Conservation (phyloP, 2,329 filamentous ascomycete species). For the Penicillium palitans region DNA sequence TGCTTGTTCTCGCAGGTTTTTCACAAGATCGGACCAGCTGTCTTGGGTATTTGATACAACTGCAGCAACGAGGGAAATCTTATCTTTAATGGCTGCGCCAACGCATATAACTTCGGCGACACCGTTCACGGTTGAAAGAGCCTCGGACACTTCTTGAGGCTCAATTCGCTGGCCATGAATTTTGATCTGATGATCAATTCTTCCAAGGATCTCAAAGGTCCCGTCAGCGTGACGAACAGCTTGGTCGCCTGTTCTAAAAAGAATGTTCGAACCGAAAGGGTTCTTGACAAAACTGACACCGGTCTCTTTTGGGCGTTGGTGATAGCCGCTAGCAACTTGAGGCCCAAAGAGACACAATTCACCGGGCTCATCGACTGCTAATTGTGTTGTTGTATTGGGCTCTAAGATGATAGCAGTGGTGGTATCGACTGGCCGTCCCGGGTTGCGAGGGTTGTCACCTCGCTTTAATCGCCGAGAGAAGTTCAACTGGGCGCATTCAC, state of each 20-base stretch:
- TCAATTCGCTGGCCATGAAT: neutral
- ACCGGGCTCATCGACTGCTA: neutral
- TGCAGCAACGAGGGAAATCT: neutral
- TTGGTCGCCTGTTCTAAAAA: neutral
- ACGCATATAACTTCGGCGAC: neutral
- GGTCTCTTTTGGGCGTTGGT: neutral
- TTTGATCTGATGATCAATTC: neutral
- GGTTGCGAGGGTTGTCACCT: neutral
- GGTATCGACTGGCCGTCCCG: neutral
- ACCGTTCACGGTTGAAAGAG: neutral
- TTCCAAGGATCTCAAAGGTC: neutral
- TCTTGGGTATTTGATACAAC: neutral
- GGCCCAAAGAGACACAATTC: neutral
- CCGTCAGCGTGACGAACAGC: neutral
- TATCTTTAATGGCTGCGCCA: neutral
- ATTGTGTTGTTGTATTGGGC: neutral
- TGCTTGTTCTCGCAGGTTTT: neutral
- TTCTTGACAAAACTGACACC: neutral
- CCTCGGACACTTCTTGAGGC: neutral
- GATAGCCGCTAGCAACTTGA: neutral
- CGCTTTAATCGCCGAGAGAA: neutral
- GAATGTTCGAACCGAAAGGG: neutral
- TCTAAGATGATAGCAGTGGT: neutral
- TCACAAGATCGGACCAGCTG: neutral
- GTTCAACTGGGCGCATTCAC: neutral